phyloP scores from a whole-genome alignment of 805 yeast genomes.

The Schwanniomyces polymorphus region DNA sequence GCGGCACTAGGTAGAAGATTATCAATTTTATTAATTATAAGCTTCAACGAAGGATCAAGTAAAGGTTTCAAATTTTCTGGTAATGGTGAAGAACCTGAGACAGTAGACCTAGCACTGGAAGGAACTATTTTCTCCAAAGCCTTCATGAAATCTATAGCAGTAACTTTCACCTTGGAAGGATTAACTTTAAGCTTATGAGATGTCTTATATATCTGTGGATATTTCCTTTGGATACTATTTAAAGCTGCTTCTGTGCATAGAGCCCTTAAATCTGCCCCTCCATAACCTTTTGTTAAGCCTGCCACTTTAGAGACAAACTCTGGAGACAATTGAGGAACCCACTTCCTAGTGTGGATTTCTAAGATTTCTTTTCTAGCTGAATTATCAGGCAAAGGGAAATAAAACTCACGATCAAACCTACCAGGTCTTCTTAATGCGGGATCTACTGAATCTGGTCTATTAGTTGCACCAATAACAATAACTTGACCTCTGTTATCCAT shows the following conservation, averaged over 20 bases:
- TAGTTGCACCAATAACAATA: slow-evolving; percentile 96
- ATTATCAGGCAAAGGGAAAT: slow-evolving; percentile 87
- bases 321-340: slow-evolving; percentile 73
- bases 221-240: slow-evolving; percentile 84
- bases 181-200: slow-evolving; percentile 72
- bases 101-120: slow-evolving; percentile 83
- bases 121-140: slow-evolving; percentile 89
- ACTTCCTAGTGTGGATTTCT: slow-evolving; percentile 81
- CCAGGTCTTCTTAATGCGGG: slow-evolving; percentile 98
- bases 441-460: slow-evolving; percentile 97
- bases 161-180: slow-evolving; percentile 68
- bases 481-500: slow-evolving; percentile 99
- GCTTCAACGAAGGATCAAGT: slow-evolving; percentile 49
- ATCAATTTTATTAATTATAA: slow-evolving; percentile 49
- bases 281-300: slow-evolving; percentile 86
- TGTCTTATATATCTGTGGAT: slow-evolving; percentile 87
- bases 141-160: slow-evolving; percentile 79
- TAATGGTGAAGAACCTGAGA: slow-evolving; percentile 71
- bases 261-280: slow-evolving; percentile 96
- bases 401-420: slow-evolving; percentile 94
- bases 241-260: slow-evolving; percentile 95
- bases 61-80: slow-evolving; percentile 73
- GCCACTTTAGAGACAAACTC: slow-evolving; percentile 69
- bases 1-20: slow-evolving; percentile 56
- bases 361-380: slow-evolving; percentile 78